Base-by-base conservation (phyloP, 352 stramenopile species). In the Phytophthora quininea region DNA sequence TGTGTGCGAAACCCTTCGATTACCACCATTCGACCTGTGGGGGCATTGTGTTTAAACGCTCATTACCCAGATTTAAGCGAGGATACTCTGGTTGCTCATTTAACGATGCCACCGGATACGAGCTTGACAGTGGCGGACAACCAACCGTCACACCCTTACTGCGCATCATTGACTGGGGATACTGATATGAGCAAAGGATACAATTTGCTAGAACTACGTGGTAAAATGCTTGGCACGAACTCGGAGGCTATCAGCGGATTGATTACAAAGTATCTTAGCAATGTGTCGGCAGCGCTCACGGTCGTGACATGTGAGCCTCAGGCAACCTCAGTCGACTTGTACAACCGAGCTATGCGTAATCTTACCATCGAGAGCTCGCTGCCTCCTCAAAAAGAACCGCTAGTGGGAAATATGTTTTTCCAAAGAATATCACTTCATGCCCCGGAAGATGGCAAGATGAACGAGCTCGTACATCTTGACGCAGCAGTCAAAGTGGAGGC, bases 1-100 rank as follows among this genome's bases (percentile, higher is more conserved):
- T 94, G 86, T 57, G 62, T 94, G n/a, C 79, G 74, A 31, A 94
- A 94, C 38, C 86, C 86, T n/a, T 94, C 86, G n/a, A 71, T 81
- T 38, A 84, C 85, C 37, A 88, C 82, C 31, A 77, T 94, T 27
- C 73, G 64, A 35, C 84, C 86, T 0, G 80, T 92, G n/a, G 86
- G 86, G 1, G 68, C 70, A 1, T 62, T 94, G 9, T 94, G 86
- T 56, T 67, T 94, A 35, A 67, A 86, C 31, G 84, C 77, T 12
- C 69, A 92, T 53, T 90, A 87, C 37, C 76, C 82, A 19, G 79
- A 54, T 11, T 58, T 81, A 0, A 59, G 71, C 1, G 58, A 59
- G 0, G 46, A 67, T 1, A 91, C 74, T 12, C 67, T 90, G 10
- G 81, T 93, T 12, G 85, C 80, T 3, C 76, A 87, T 45, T 74